phyloP scores from a whole-genome alignment of 345 rosid genomes.

The Salix brachista region DNA sequence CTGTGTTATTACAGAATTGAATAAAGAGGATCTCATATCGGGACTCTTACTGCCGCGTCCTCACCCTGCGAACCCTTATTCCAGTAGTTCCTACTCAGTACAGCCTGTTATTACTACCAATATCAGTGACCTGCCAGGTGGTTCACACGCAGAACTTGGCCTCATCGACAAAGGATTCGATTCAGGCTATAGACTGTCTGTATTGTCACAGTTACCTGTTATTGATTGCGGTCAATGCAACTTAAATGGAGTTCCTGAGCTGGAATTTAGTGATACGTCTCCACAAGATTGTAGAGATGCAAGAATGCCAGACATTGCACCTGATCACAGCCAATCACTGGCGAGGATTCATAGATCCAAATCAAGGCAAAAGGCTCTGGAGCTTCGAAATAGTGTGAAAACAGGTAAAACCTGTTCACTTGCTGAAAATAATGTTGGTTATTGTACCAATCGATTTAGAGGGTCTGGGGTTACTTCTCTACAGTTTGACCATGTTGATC shows the following conservation, averaged over 20 bases:
- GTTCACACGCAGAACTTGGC: conserved; percentile 14
- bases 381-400: conserved; percentile 61
- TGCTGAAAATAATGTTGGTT: conserved; percentile 24
- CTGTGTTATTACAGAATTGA: conserved; percentile 46
- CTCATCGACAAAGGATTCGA: conserved; percentile 21
- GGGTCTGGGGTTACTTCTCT: conserved; percentile 39
- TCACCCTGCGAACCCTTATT: conserved; percentile 36
- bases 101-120: conserved; percentile 30
- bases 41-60: conserved; percentile 45
- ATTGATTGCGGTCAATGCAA: conserved; percentile 22
- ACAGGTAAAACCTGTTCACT: conserved; percentile 30
- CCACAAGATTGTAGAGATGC: conserved; percentile 32
- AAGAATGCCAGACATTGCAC: conserved; percentile 23
- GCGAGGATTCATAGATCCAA: conserved; percentile 67
- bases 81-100: conserved; percentile 33
- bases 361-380: conserved; percentile 66
- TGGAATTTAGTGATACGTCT: conserved; percentile 36
- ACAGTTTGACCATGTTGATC: conserved; percentile 33
- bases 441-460: conserved; percentile 14
- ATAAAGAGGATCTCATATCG: conserved; percentile 67
- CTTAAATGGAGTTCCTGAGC: conserved; percentile 31
- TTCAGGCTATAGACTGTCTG: conserved; percentile 31
- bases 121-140: conserved; percentile 22
- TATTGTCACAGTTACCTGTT: conserved; percentile 19
- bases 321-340: conserved; percentile 42